phyloP scores from a whole-genome alignment of 768 basidiomycete species.

The Lyophyllum atratum region DNA sequence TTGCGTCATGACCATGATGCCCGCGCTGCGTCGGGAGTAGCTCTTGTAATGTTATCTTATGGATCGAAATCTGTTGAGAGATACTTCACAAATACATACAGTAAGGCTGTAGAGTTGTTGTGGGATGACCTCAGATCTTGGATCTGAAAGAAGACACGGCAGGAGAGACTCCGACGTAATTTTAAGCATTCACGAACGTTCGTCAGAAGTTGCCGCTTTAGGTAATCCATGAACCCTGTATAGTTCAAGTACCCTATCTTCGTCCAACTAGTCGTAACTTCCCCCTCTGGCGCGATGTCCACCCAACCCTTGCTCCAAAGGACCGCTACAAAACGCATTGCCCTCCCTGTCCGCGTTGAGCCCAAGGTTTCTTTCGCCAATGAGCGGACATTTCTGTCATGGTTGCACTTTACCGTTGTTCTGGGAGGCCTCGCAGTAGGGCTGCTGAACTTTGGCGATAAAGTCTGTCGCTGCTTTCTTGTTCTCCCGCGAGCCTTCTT shows the following conservation, averaged over 20 bases:
- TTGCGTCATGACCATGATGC: neutral
- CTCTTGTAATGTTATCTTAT: too few relatives aligned
- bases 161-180: too few relatives aligned
- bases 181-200: slow-evolving; percentile 6
- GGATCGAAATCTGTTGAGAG: too few relatives aligned
- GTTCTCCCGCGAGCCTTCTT: neutral
- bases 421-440: slow-evolving; percentile 96
- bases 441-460: slow-evolving; percentile 96
- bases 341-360: slow-evolving; percentile 92
- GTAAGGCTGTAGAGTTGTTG: too few relatives aligned
- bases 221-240: neutral
- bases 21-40: neutral
- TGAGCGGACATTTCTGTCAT: slow-evolving; percentile 95
- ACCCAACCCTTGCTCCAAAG: slow-evolving; percentile 97
- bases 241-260: neutral
- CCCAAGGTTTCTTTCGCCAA: slow-evolving; percentile 96
- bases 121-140: too few relatives aligned
- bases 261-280: slow-evolving; percentile 7
- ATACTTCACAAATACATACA: too few relatives aligned
- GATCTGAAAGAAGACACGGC: too few relatives aligned
- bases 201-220: slow-evolving; percentile 6
- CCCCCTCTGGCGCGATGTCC: slow-evolving; percentile 62
- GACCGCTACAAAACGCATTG: slow-evolving; percentile 92
- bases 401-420: slow-evolving; percentile 98
- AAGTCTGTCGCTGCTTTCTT: slow-evolving; percentile 48